Conservation (phyloP, 495 filamentous ascomycete species). For the Lasiosphaeriaceae sp. region DNA sequence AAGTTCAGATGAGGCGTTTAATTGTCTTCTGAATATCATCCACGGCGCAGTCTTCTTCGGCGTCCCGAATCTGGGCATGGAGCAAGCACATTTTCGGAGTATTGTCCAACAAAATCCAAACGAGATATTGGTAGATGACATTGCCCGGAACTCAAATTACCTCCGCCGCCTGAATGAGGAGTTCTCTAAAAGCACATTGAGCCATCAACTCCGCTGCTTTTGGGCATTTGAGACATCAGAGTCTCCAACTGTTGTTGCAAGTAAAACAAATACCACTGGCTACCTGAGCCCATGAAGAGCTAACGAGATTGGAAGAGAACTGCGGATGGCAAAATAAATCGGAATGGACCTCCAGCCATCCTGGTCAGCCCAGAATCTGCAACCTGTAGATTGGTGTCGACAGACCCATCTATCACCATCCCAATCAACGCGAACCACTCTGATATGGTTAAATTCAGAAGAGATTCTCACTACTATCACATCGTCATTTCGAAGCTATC, state of each 20-base stretch:
- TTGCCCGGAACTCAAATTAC: constrained; percentile 9
- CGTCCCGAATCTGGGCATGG: constrained; percentile 29
- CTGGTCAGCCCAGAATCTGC: constrained; percentile 18
- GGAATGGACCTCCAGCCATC: constrained; percentile 9
- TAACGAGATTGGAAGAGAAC: not conserved
- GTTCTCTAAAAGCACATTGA: constrained; percentile 4
- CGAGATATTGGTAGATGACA: constrained; percentile 4
- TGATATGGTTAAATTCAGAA: constrained; percentile 16
- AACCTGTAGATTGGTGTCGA: constrained; percentile 11
- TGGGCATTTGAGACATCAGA: constrained; percentile 17
- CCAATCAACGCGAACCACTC: constrained; percentile 20
- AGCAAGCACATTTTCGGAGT: constrained; percentile 14
- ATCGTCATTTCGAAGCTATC: not conserved
- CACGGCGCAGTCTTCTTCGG: constrained; percentile 28
- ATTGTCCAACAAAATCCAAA: constrained; percentile 24
- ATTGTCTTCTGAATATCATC: constrained; percentile 8
- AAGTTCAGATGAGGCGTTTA: not conserved
- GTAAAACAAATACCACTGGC: too few species aligned
- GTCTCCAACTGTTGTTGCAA: constrained; percentile 12
- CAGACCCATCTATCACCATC: constrained; percentile 1
- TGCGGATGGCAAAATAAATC: constrained; percentile 3
- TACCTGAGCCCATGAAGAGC: too few species aligned
- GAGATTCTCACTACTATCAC: constrained; percentile 1
- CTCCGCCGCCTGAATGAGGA: constrained; percentile 11
- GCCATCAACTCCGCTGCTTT: not conserved